Evolutionary conservation across 2,329 filamentous ascomycete species (phyloP).

Genomic region (Erysiphe pulchra): DNA sequence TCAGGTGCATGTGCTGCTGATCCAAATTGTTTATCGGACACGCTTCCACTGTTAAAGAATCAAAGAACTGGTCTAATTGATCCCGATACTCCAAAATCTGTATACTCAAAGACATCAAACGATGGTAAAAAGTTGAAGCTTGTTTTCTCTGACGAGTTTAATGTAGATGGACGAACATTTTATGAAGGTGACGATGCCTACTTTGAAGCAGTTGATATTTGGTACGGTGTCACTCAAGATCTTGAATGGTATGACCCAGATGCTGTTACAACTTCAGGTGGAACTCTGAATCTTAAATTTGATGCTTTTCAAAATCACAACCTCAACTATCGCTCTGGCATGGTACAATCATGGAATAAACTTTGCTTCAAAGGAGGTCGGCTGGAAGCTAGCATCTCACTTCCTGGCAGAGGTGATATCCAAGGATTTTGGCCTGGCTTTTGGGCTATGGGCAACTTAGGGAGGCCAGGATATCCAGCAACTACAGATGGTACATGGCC

Average conservation of each 20-base stretch:
- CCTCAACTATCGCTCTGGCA: conserved; percentile 42
- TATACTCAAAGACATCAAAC: conserved; percentile 25
- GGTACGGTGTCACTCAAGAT: conserved; percentile 48
- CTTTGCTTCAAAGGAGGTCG: conserved; percentile 47
- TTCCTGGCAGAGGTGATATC: conserved; percentile 39
- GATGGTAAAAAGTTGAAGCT: conserved; percentile 36
- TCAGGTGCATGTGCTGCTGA: conserved; percentile 14
- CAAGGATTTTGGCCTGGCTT: conserved; percentile 52
- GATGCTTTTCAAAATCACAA: conserved; percentile 38
- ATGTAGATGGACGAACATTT: conserved; percentile 38
- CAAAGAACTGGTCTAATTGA: conserved; percentile 35
- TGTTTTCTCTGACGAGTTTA: conserved; percentile 48
- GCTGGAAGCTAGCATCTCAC: conserved; percentile 42
- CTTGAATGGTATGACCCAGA: conserved; percentile 49
- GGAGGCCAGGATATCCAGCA: conserved; percentile 39
- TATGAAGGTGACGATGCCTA: conserved; percentile 46
- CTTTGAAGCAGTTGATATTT: conserved; percentile 40
- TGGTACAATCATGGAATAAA: conserved; percentile 52
- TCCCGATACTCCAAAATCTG: conserved; percentile 35
- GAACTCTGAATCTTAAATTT: conserved; percentile 36
- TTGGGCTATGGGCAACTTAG: conserved; percentile 52
- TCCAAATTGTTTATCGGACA: conserved; percentile 15
- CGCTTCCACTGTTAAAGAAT: conserved; percentile 27
- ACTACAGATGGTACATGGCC: conserved; percentile 52
- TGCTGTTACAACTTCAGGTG: conserved; percentile 33